phyloP scores from a whole-genome alignment of 768 basidiomycete genomes.

The Leucocoprinus birnbaumii region DNA sequence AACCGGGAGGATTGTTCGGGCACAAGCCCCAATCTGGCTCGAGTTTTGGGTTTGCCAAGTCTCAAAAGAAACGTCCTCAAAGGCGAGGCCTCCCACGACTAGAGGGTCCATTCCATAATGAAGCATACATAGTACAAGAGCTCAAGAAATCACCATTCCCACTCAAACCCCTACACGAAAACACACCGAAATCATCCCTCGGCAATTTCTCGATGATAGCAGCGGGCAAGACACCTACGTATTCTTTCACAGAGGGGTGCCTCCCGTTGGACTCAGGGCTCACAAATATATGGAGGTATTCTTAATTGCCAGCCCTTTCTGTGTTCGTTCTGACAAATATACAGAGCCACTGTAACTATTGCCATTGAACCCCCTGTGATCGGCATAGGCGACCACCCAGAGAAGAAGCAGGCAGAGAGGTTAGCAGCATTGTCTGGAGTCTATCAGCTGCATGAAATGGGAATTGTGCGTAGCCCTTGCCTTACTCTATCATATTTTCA shows the following conservation, averaged over 20 bases:
- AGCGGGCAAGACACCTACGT: slow-evolving; percentile 26
- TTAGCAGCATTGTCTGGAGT: slow-evolving; percentile 76
- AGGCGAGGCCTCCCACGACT: slow-evolving; percentile 18
- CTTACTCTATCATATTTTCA: not conserved
- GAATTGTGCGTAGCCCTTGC: slow-evolving; percentile 50
- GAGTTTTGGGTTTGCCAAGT: slow-evolving; percentile 3
- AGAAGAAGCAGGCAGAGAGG: slow-evolving; percentile 64
- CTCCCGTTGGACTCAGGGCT: slow-evolving; percentile 18
- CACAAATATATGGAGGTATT: slow-evolving; percentile 43
- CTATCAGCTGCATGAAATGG: slow-evolving; percentile 62
- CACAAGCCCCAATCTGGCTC: slow-evolving; percentile 7
- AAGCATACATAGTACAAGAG: slow-evolving; percentile 28
- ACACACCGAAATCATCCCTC: slow-evolving; percentile 37
- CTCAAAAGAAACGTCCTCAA: slow-evolving; percentile 8
- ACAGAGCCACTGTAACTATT: slow-evolving; percentile 39
- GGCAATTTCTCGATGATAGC: slow-evolving; percentile 34
- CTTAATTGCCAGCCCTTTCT: slow-evolving; percentile 2
- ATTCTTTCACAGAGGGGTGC: slow-evolving; percentile 29
- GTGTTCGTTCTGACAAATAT: not conserved
- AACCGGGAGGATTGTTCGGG: slow-evolving; percentile 6
- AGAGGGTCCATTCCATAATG: slow-evolving; percentile 32
- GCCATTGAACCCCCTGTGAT: slow-evolving; percentile 36
- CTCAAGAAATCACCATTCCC: slow-evolving; percentile 27
- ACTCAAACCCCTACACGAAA: slow-evolving; percentile 28
- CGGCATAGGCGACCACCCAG: slow-evolving; percentile 59